Evolutionary conservation across 306 rosid genomes (phyloP), one percentile per base, ranked within the genome.

Genomic region (Parietaria judaica): DNA sequence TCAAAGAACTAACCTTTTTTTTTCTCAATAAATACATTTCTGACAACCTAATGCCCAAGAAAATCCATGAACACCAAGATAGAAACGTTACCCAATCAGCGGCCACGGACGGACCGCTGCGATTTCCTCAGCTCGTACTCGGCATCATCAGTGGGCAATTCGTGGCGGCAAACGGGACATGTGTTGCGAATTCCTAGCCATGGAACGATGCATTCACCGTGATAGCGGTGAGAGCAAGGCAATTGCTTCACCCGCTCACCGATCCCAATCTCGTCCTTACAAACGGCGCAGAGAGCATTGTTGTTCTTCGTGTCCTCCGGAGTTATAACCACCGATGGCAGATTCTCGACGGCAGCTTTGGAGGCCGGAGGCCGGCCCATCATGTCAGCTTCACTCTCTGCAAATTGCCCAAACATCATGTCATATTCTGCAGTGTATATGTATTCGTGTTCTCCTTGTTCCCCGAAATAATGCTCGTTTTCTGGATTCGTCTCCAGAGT

Each of bases 81-180:
- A 9, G 11, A 56, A 16, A 56, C 3, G 16, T 54, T 36, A 61
- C 62, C 62, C 52, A 60, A 63, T 47, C 72, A 77, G 11, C 48
- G 23, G 35, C 68, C 50, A 57, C 9, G 65, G 54, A 47, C 69
- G 66, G 73, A 70, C 74, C 80, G 67, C 3, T 43, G 83, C 1
- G 66, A 61, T 74, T 71, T 86, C 82, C 78, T 72, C 51, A 68
- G 87, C 71, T 89, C 97, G 72, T 82, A 86, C 11, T 83, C 82
- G 52, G 85, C 81, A 51, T 84, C 90, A 60, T 81, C 95, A 0
- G 97, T 87, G 3, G 87, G 90, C 54, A 83, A 71, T 74, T 90
- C 96, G 38, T 64, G 77, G 8, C 96, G 94, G 67, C 97, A 90
- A 38, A 90, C 90, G 36, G 97, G 96, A 60, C 97, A 90, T 4